These are phyloP conservation scores for Cytospora piceae DNA, from an alignment of 2,329 filamentous ascomycete genomes.

Conservation along the genomic window DNA sequence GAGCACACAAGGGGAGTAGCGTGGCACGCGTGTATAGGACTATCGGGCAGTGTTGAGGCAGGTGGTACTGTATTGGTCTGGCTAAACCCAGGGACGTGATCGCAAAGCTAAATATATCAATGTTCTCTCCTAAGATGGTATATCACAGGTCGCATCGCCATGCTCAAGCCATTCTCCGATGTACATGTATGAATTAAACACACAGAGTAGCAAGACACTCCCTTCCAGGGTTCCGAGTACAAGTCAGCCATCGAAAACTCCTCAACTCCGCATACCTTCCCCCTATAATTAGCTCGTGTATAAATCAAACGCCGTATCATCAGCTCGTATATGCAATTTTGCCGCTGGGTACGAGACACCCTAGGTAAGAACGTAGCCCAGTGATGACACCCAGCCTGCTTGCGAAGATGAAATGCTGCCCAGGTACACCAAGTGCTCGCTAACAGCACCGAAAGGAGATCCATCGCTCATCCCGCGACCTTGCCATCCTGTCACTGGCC, in stretches of 20 bases:
- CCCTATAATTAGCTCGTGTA: not conserved
- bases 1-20: too few relatives aligned
- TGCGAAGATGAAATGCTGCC: not conserved
- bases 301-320: not conserved
- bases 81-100: too few relatives aligned
- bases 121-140: not conserved
- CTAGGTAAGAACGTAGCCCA: not conserved
- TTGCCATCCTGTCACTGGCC: constrained; percentile 7
- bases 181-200: not conserved
- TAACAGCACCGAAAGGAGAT: not conserved
- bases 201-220: not conserved
- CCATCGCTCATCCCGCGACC: not conserved
- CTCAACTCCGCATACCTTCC: not conserved
- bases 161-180: not conserved
- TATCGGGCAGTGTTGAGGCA: too few relatives aligned
- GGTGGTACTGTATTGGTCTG: too few relatives aligned
- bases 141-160: not conserved
- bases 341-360: not conserved
- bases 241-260: not conserved
- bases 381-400: not conserved
- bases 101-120: too few relatives aligned
- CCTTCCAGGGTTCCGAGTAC: not conserved
- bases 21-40: too few relatives aligned
- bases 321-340: constrained; percentile 2
- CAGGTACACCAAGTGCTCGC: not conserved